Base-by-base conservation (phyloP, 352 stramenopile species). In the Thraustochytrium sp. region DNA sequence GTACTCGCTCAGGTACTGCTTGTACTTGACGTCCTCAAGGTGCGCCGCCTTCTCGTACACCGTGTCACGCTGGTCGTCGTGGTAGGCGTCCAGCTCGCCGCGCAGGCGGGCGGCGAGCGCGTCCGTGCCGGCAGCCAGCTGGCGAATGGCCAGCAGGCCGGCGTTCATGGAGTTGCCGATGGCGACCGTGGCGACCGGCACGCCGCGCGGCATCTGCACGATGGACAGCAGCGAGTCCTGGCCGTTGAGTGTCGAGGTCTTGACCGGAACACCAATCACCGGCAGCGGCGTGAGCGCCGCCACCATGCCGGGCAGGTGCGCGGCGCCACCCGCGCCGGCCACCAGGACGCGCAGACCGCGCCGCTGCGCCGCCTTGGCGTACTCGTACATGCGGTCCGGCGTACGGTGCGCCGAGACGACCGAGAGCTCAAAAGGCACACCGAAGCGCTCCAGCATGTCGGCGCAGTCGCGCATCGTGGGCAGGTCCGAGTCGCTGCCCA, bases 321-420 rank as follows among this genome's bases (percentile, higher is more conserved):
- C 97, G 13, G 97, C 97, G 34, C 97, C 97, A 29, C 97, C 97
- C 0, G 97, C 97, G 73, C 96, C 97, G 2, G 97, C 97, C 54
- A 97, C 96, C 56, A 94, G 92, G 21, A 97, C 93, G 63, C 94
- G 89, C 34, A 99, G 84, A 18, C 96, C 97, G 36, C 96, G 90
- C n/a, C 80, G 77, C 1, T 87, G 90, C 2, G 96, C 96, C 31
- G 72, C 90, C 87, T 94, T 91, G 37, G 96, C 96, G 89, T 98
- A 99, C 59, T 94, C 88, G 85, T 97, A 95, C 89, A 99, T 96
- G 76, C 97, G 95, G 3, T 92, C 90, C 0, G 97, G 96, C 34
- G 97, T 99, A 77, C 97, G 90, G 88, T 99, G 97, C n/a, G 97
- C 97, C 65, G 94, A 98, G 44, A 99, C 96, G 86, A 99, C 98